A percentile compares a stretch with the other conserved stretches of the same genome.
Conservation (phyloP, 306 rosid species). For the Mimosa bimucronata region DNA sequence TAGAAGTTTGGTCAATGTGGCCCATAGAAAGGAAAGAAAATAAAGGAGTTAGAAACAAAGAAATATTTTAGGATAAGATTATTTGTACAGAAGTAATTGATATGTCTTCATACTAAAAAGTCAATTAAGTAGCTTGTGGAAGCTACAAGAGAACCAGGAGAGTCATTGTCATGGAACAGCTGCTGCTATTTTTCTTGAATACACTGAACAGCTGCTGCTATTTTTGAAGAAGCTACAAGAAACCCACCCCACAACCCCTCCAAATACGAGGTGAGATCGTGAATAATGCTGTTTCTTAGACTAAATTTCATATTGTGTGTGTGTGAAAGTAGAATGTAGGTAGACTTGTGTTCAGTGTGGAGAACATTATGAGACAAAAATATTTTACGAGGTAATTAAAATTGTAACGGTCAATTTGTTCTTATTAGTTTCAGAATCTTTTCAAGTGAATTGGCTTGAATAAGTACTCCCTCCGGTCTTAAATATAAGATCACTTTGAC, state of each 20-base stretch:
- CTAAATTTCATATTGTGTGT: too few relatives aligned
- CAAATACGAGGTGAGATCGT: not conserved
- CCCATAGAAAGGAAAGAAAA: conserved; percentile 24
- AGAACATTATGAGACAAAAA: not conserved
- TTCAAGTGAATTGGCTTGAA: not conserved
- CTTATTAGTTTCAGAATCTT: not conserved
- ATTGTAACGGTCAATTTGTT: not conserved
- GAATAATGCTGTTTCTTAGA: not conserved
- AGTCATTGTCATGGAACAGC: conserved; percentile 25
- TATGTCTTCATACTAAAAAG: not conserved
- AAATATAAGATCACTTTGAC: too few relatives aligned
- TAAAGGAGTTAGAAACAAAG: not conserved
- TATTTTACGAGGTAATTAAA: not conserved
- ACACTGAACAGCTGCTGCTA: not conserved
- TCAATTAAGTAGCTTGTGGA: conserved; percentile 22
- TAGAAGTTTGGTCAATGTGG: conserved; percentile 9
- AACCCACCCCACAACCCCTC: not conserved
- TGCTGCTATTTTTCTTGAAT: not conserved
- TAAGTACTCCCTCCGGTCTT: too few relatives aligned
- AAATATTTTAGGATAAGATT: not conserved
- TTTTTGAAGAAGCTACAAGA: not conserved
- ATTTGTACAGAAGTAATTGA: not conserved
- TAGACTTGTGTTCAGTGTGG: not conserved
- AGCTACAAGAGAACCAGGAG: not conserved
- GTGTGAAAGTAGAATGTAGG: not conserved